phyloP scores from a whole-genome alignment of 441 rosid species.

The Pelargonium australe region DNA sequence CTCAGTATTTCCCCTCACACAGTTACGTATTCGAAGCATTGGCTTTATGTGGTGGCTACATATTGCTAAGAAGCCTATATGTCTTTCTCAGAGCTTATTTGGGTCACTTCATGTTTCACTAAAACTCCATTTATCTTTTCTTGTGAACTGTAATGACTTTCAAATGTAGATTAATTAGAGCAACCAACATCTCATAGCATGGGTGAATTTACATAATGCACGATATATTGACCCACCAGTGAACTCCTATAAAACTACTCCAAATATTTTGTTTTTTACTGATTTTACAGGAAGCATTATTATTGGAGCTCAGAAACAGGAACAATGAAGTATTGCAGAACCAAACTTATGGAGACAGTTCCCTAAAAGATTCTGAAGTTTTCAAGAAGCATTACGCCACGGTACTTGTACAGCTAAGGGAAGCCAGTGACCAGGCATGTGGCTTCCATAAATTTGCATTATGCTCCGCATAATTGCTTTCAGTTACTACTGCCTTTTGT shows the following conservation, averaged over 20 bases:
- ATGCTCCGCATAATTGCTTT: constrained; percentile 12
- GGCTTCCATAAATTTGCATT: constrained; percentile 30
- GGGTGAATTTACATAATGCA: background rate
- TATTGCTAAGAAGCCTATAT: background rate
- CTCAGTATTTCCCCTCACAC: background rate
- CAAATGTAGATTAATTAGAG: background rate
- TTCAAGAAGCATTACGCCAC: constrained; percentile 63
- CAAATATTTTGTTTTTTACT: constrained; percentile 2
- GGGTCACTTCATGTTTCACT: background rate
- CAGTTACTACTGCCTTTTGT: constrained; percentile 2
- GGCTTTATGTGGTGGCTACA: background rate
- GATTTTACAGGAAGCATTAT: constrained; percentile 47
- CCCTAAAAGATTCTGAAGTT: constrained; percentile 50
- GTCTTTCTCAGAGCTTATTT: background rate
- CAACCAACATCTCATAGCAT: background rate
- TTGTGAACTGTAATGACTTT: background rate
- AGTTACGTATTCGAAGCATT: background rate
- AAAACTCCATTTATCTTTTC: background rate
- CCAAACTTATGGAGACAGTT: constrained; percentile 37
- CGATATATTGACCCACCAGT: background rate
- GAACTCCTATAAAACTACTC: background rate
- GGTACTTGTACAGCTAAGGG: constrained; percentile 59
- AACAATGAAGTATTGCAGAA: constrained; percentile 46
- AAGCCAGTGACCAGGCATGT: constrained; percentile 61
- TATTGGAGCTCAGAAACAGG: constrained; percentile 47